Conservation (phyloP, 2,329 filamentous ascomycete species). For the Zalaria sp. region DNA sequence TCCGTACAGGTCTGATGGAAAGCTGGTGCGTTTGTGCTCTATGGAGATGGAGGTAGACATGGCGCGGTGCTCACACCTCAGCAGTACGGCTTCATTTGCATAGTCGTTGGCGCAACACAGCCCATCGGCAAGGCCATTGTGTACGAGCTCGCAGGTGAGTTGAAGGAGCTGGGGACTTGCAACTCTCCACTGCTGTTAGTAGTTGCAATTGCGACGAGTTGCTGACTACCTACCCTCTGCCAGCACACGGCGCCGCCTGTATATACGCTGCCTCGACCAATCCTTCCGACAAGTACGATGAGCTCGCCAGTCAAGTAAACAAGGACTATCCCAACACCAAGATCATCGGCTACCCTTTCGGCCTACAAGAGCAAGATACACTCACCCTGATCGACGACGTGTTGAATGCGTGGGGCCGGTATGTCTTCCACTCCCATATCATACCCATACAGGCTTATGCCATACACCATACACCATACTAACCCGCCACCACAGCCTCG, state of each 20-base stretch:
- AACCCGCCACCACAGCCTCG: constrained; percentile 28
- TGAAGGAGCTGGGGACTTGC: not conserved
- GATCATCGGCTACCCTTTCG: constrained; percentile 47
- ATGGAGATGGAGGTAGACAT: not conserved
- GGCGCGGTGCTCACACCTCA: not conserved
- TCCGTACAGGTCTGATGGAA: constrained; percentile 43
- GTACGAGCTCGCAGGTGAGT: constrained; percentile 41
- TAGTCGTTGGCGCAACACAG: constrained; percentile 48
- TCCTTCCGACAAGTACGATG: constrained; percentile 26
- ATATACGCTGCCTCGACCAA: constrained; percentile 44
- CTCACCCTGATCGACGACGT: constrained; percentile 48
- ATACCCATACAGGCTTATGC: not conserved
- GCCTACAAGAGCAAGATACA: constrained; percentile 45
- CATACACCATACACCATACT: not conserved
- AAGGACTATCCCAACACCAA: constrained; percentile 40
- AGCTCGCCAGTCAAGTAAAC: constrained; percentile 28
- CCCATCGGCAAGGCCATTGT: constrained; percentile 47
- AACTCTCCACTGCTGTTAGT: too few relatives aligned
- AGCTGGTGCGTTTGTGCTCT: constrained; percentile 29
- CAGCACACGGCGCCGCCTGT: constrained; percentile 49
- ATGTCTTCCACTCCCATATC: constrained; percentile 1
- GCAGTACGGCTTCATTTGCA: constrained; percentile 50
- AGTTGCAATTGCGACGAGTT: not conserved
- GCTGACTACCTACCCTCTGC: constrained; percentile 1
- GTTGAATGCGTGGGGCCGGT: constrained; percentile 42